Conservation (phyloP, 1,284 basidiomycete species). For the Rhizoctonia solani region DNA sequence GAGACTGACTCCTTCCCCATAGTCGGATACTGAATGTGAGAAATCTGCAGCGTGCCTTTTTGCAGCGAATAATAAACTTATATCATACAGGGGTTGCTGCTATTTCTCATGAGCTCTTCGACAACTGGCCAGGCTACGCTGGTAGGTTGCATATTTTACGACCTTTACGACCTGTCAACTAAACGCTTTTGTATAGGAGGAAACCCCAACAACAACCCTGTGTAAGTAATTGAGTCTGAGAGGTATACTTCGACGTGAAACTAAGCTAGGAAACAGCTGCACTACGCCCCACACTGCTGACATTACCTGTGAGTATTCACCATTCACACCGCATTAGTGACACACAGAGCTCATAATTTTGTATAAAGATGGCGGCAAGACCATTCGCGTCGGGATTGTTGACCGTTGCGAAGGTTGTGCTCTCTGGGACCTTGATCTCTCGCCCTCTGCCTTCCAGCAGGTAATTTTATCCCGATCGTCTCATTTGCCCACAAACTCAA, state of each 20-base stretch:
- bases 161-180: background rate
- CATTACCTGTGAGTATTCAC: slow-evolving; percentile 22
- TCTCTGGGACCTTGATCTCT: slow-evolving; percentile 24
- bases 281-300: slow-evolving; percentile 2
- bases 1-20: too few relatives aligned
- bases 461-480: too few relatives aligned
- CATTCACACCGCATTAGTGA: background rate
- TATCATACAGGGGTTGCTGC: slow-evolving; percentile 25
- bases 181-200: background rate
- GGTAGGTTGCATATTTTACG: background rate
- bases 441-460: slow-evolving; percentile 28
- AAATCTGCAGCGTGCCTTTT: background rate
- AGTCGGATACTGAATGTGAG: slow-evolving; percentile 10
- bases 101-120: slow-evolving; percentile 29
- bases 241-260: background rate
- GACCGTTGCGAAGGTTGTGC: slow-evolving; percentile 29
- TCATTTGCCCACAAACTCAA: too few relatives aligned
- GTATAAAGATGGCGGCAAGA: slow-evolving; percentile 11
- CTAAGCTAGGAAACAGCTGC: too few relatives aligned
- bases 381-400: slow-evolving; percentile 10
- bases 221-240: background rate
- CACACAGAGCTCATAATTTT: background rate
- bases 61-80: too few relatives aligned
- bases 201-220: slow-evolving; percentile 33
- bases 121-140: slow-evolving; percentile 30